Percentiles rank a stretch among this genome's conserved stretches.
Evolutionary conservation across 202 grass and related monocot genomes (phyloP).

Genomic region (Saccharum hybrid): DNA sequence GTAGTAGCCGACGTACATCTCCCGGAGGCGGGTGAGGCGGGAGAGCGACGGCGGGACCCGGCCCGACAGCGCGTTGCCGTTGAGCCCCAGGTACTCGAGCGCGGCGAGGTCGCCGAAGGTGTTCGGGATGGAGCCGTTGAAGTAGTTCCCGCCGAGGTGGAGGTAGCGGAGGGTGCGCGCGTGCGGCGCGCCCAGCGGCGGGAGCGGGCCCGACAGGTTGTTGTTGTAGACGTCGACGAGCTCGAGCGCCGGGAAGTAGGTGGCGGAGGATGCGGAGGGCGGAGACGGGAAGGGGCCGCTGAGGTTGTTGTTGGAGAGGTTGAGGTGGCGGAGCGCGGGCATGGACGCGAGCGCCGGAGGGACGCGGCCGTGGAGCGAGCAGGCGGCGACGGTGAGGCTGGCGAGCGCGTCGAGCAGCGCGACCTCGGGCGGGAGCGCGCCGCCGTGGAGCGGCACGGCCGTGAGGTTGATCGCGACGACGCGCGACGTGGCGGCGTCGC

Average conservation of each 20-base stretch:
- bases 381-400: conserved; percentile 76
- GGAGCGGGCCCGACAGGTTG: conserved; percentile 72
- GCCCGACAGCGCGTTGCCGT: conserved; percentile 72
- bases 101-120: conserved; percentile 47
- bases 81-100: conserved; percentile 83
- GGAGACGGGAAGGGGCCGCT: conserved; percentile 41
- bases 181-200: neutral
- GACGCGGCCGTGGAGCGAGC: conserved; percentile 46
- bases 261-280: rapidly evolving
- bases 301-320: conserved; percentile 91
- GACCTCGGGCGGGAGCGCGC: conserved; percentile 48
- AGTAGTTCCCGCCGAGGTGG: conserved; percentile 91
- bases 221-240: conserved; percentile 87
- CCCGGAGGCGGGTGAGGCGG: conserved; percentile 30
- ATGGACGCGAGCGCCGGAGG: conserved; percentile 42
- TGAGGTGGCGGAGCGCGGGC: conserved; percentile 62
- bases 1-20: conserved; percentile 84
- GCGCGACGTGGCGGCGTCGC: conserved; percentile 47
- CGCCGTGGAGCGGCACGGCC: conserved; percentile 53
- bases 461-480: conserved; percentile 71
- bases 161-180: conserved; percentile 51
- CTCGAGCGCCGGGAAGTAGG: conserved; percentile 57
- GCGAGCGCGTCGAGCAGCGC: conserved; percentile 58
- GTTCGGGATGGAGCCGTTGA: conserved; percentile 65
- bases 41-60: conserved; percentile 48